Conservation (phyloP, 2,329 filamentous ascomycete species). For the Diplodia intermedia region DNA sequence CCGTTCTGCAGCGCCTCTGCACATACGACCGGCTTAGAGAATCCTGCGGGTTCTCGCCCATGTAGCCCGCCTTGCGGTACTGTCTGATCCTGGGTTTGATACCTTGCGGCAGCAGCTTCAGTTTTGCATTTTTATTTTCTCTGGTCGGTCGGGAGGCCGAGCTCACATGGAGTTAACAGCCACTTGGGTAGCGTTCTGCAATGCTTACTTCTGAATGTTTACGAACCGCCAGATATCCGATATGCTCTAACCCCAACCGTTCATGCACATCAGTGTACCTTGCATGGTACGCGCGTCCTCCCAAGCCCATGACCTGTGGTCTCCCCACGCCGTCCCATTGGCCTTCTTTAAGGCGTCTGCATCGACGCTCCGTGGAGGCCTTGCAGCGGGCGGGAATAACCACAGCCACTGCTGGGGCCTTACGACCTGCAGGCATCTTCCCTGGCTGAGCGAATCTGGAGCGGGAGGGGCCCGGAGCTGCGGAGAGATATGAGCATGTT, state of each 20-base stretch:
- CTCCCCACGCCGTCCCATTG: neutral
- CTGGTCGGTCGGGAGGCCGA: no score
- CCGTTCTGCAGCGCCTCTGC: no score
- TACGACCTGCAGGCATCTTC: neutral
- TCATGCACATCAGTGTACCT: neutral
- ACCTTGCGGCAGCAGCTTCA: no score
- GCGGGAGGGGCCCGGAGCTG: neutral
- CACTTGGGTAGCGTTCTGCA: no score
- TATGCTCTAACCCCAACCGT: neutral
- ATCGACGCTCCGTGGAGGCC: constrained; percentile 1
- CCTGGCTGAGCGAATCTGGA: neutral
- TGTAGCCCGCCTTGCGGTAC: no score
- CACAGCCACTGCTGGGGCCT: neutral
- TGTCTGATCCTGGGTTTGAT: no score
- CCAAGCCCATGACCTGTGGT: neutral
- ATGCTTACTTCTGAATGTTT: no score
- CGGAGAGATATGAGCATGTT: neutral
- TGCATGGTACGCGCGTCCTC: neutral
- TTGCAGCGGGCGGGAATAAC: constrained; percentile 4
- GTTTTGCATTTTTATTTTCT: no score
- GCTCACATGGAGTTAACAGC: no score
- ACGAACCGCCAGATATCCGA: no score
- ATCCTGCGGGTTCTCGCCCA: no score
- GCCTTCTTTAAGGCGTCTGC: neutral
- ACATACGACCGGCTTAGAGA: no score